Evolutionary conservation across 495 filamentous ascomycete species (phyloP).

Genomic region (Penicillium odoratum): DNA sequence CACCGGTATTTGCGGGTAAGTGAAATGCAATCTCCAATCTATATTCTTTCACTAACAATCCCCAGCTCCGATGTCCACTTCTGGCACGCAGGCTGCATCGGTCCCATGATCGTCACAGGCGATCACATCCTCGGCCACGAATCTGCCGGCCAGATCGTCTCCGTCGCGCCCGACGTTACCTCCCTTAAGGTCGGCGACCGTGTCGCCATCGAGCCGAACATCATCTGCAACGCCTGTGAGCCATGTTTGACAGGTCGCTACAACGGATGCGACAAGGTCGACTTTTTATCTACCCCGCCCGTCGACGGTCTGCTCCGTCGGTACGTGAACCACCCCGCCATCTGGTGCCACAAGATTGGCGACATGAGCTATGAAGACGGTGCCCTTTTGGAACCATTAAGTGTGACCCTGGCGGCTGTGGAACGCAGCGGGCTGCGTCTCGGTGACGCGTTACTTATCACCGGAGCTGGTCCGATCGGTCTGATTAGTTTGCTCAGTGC

Average conservation of each 20-base stretch:
- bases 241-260: slow-evolving; percentile 88
- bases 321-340: slow-evolving; percentile 89
- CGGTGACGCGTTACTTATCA: slow-evolving; percentile 81
- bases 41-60: not conserved
- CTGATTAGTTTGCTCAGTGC: slow-evolving; percentile 80
- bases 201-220: slow-evolving; percentile 87
- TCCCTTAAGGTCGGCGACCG: slow-evolving; percentile 77
- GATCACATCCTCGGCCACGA: slow-evolving; percentile 93
- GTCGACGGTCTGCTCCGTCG: slow-evolving; percentile 84
- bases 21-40: not conserved
- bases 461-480: slow-evolving; percentile 89
- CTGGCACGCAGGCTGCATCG: slow-evolving; percentile 91
- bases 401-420: slow-evolving; percentile 80
- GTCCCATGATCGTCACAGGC: slow-evolving; percentile 85
- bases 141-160: slow-evolving; percentile 80
- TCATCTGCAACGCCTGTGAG: slow-evolving; percentile 85
- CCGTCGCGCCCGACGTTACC: slow-evolving; percentile 74
- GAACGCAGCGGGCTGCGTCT: slow-evolving; percentile 74
- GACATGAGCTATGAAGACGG: slow-evolving; percentile 88
- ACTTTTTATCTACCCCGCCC: slow-evolving; percentile 85
- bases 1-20: slow-evolving; percentile 90
- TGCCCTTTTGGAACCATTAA: slow-evolving; percentile 82
- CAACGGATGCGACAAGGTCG: slow-evolving; percentile 84
- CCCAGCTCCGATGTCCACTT: slow-evolving; percentile 89
- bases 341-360: slow-evolving; percentile 92